Percentiles rank a stretch among this genome's conserved stretches.
These are phyloP conservation scores for Clonostachys rosea DNA, from an alignment of 2,329 filamentous ascomycete genomes.

Conservation along the genomic window DNA sequence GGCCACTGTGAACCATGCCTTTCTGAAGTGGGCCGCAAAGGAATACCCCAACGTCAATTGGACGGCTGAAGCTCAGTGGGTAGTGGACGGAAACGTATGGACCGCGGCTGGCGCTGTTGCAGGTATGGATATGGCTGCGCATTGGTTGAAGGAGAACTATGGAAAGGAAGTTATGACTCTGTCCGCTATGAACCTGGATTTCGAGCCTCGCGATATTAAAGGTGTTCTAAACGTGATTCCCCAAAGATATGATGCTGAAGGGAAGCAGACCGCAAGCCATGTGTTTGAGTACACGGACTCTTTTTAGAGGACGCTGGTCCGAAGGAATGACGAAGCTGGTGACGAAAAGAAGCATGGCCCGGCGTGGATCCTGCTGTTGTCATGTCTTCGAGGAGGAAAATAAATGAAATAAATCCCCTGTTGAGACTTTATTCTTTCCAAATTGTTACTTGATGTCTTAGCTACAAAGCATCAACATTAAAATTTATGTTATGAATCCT, in stretches of 20 bases:
- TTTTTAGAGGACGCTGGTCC: background rate
- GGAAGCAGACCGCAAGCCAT: slow-evolving; percentile 19
- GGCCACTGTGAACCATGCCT: slow-evolving; percentile 65
- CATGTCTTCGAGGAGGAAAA: too few species aligned
- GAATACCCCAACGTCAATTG: slow-evolving; percentile 49
- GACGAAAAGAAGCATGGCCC: too few species aligned
- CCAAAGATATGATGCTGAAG: slow-evolving; percentile 15
- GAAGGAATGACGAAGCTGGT: too few species aligned
- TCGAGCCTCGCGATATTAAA: slow-evolving; percentile 24
- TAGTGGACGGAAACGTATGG: slow-evolving; percentile 63
- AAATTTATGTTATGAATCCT: too few species aligned
- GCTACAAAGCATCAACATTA: too few species aligned
- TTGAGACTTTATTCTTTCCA: too few species aligned
- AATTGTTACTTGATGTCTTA: too few species aligned
- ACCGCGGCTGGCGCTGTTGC: slow-evolving; percentile 33
- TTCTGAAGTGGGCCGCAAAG: slow-evolving; percentile 41
- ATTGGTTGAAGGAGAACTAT: slow-evolving; percentile 17
- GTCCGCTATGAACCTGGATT: slow-evolving; percentile 19
- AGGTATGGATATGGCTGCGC: slow-evolving; percentile 27
- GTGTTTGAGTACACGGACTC: slow-evolving; percentile 1
- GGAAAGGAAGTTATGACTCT: slow-evolving; percentile 12
- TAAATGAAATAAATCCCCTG: too few species aligned
- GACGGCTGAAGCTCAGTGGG: slow-evolving; percentile 58
- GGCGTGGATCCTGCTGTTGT: too few species aligned
- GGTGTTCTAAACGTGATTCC: slow-evolving; percentile 18